phyloP scores from a whole-genome alignment of 139 green algal species.

The Coccomyxa sp. region DNA sequence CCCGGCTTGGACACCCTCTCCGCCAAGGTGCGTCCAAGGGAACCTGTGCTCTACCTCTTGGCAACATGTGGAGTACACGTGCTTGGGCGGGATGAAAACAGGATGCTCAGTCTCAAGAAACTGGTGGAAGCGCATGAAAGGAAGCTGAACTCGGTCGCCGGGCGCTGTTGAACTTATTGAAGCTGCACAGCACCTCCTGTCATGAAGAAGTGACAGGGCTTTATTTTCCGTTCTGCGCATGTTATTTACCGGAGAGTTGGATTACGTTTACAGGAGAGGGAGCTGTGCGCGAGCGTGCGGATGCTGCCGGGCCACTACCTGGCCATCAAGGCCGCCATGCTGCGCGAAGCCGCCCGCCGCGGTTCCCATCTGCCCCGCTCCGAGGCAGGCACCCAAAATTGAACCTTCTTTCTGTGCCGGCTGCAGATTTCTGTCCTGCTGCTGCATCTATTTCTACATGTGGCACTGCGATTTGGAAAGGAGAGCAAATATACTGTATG shows the following conservation, averaged over 20 bases:
- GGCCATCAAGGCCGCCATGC: slow-evolving; percentile 68
- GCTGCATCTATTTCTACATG: too few species aligned
- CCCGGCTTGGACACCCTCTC: slow-evolving; percentile 61
- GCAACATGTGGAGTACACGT: background rate
- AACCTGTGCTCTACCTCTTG: background rate
- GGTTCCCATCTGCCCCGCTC: slow-evolving; percentile 34
- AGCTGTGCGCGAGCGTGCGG: slow-evolving; percentile 63
- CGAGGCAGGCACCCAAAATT: too few species aligned
- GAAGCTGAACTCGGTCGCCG: background rate
- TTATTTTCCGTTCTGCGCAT: slow-evolving; percentile 21
- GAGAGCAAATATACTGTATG: too few species aligned
- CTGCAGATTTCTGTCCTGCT: too few species aligned
- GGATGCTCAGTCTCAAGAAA: background rate
- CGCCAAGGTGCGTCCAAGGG: slow-evolving; percentile 10
- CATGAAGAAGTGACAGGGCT: background rate
- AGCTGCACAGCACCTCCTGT: background rate
- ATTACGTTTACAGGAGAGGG: slow-evolving; percentile 45
- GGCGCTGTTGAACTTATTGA: background rate
- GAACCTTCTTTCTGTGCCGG: too few species aligned
- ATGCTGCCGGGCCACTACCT: slow-evolving; percentile 84
- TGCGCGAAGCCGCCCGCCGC: slow-evolving; percentile 44
- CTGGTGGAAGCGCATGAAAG: background rate
- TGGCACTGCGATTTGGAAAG: too few species aligned
- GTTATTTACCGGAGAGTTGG: slow-evolving; percentile 33
- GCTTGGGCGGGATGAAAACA: background rate